phyloP scores from a whole-genome alignment of 1,284 basidiomycete genomes.

The Malassezia yamatoensis region DNA sequence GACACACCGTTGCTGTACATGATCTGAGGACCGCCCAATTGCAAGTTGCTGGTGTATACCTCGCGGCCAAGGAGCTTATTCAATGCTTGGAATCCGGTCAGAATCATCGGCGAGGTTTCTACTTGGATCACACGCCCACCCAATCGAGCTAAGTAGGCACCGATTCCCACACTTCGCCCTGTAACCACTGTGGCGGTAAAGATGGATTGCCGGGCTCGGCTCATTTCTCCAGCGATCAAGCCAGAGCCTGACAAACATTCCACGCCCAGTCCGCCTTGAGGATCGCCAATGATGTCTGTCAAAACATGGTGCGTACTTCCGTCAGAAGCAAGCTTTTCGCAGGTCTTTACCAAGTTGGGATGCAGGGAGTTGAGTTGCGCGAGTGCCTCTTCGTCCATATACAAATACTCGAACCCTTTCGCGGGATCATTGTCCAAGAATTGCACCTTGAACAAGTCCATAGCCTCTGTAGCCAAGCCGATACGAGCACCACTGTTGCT shows the following conservation, averaged over 20 bases:
- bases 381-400: conserved; percentile 55
- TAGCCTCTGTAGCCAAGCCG: conserved; percentile 84
- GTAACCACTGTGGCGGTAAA: conserved; percentile 99
- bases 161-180: conserved; percentile 96
- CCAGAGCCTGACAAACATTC: conserved; percentile 92
- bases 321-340: conserved; percentile 64
- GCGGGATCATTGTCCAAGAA: conserved; percentile 78
- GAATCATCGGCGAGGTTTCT: conserved; percentile 96
- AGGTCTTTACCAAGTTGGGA: conserved; percentile 62
- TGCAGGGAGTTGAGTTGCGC: conserved; percentile 54
- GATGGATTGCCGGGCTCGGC: conserved; percentile 94
- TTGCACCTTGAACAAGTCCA: conserved; percentile 78
- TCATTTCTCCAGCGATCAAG: conserved; percentile 96
- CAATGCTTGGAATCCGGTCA: conserved; percentile 89
- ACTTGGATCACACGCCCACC: conserved; percentile 98
- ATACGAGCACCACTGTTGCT: conserved; percentile 97
- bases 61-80: conserved; percentile 99
- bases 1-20: conserved; percentile 65
- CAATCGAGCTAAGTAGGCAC: conserved; percentile 94
- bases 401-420: conserved; percentile 94
- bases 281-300: conserved; percentile 84
- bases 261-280: conserved; percentile 90
- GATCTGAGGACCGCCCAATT: conserved; percentile 85
- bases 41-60: conserved; percentile 96
- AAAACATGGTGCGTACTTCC: conserved; percentile 85